Base-by-base conservation (phyloP, 306 rosid species). In the Elaeagnus macrophylla region DNA sequence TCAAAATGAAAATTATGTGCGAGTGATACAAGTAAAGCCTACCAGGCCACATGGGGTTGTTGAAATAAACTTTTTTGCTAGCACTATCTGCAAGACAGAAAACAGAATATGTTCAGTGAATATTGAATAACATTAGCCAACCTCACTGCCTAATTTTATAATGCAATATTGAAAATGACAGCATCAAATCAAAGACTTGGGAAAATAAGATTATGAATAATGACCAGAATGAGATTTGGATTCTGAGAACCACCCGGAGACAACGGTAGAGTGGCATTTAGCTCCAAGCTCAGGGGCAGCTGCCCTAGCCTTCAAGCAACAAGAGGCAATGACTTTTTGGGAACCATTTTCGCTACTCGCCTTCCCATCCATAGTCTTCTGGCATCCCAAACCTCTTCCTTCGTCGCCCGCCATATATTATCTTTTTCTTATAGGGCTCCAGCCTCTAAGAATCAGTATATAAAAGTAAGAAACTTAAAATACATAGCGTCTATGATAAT, bases 21-120 rank as follows among this genome's bases (percentile, higher is more conserved):
- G 16, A 9, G 42, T 25, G 42, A 56, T 9, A 25, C 53, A 17
- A 39, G 50, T 37, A 46, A 56, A 46, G 60, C 78, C 20, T 72
- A 93, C 99, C 99, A 13, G 94, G 95, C 96, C 99, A 93, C 99
- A 93, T 84, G 6, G 96, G 99, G 65, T 87, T 93, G 96, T 93
- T 87, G 81, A 84, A 93, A 77, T 82, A 93, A 57, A 63, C 67
- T 36, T 5, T 42, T 63, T 75, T 77, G 52, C 57, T 52, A 56
- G 66, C 68, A 43, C 82, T 79, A 57, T 66, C 99, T 91, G 82
- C 56, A 48, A 61, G 7, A 62, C 46, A 59, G 49, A 67, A 56
- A 25, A 7, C 38, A 54, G 20, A 50, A 54, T 13, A 15, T 19
- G 25, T 38, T 48, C 20, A 61, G 55, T 66, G 10, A 48, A 13